A percentile compares a stretch with the other conserved stretches of the same genome.
Evolutionary conservation across 495 filamentous ascomycete species (phyloP).

Genomic region (Hypoxylon fragiforme): DNA sequence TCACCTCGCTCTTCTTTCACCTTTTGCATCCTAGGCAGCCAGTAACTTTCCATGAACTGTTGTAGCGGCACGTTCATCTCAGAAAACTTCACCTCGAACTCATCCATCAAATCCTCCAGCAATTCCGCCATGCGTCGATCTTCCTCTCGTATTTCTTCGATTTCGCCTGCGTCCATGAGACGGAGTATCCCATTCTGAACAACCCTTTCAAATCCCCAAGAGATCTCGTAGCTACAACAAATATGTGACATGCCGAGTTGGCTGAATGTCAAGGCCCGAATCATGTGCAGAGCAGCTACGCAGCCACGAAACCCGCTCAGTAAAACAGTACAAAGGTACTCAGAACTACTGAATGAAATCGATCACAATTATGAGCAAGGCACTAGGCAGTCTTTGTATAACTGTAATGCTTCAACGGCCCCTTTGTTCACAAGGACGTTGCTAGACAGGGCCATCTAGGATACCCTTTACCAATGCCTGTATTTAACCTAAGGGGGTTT

Average conservation of each 20-base stretch:
- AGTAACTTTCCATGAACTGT: slow-evolving; percentile 8
- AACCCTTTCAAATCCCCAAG: background rate
- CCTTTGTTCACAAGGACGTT: too few species aligned
- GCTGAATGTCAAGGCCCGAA: slow-evolving; percentile 5
- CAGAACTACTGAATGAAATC: too few species aligned
- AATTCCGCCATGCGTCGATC: slow-evolving; percentile 6
- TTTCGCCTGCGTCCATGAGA: slow-evolving; percentile 11
- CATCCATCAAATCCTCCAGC: slow-evolving; percentile 6
- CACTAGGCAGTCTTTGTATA: too few species aligned
- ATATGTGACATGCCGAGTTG: slow-evolving; percentile 15
- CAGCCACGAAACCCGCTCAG: too few species aligned
- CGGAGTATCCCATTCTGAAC: background rate
- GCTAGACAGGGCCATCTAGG: too few species aligned
- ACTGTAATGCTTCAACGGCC: too few species aligned
- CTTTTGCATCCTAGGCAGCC: slow-evolving; percentile 2
- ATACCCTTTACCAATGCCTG: too few species aligned
- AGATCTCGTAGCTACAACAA: background rate
- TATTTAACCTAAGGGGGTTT: too few species aligned
- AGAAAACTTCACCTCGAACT: slow-evolving; percentile 10
- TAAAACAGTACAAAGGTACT: too few species aligned
- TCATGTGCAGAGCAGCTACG: background rate
- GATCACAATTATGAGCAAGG: too few species aligned
- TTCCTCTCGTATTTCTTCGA: slow-evolving; percentile 19
- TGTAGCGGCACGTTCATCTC: background rate
- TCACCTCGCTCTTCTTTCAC: slow-evolving; percentile 1